Evolutionary conservation across 371 early-diverging fungal genomes (phyloP), one percentile per base, ranked within the genome.

Genomic region (Conidiobolus incongruus): DNA sequence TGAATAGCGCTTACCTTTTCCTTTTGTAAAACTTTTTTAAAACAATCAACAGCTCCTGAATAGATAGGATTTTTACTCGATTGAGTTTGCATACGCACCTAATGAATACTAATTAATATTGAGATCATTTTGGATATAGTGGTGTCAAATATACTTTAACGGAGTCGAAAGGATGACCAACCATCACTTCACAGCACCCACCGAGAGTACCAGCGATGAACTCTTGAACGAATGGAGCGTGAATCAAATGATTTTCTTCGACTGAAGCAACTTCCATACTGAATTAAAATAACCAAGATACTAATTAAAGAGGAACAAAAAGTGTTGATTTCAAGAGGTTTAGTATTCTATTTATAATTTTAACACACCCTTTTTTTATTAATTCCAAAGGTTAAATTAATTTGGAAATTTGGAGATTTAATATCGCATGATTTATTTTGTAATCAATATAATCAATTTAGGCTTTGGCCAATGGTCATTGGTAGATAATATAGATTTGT

Each of bases 1-100:
- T 33, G 12, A n/a, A 6, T n/a, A 17, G 2, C 21, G 48, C 64
- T 44, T 66, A 75, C 73, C 13, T 84, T 84, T 60, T 87, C 85
- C 39, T 68, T 62, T 47, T 62, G 62, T n/a, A 84, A 45, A 4
- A 80, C 71, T 22, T 59, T 47, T 30, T 60, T 63, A 40, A 82
- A 57, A 52, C 83, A 82, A 50, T 82, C 74, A 58, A 78, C 63
- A 7, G 77, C 75, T 49, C 70, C 67, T 4, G 54, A 54, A 55
- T 81, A 86, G 30, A 70, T 63, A 21, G 80, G 72, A 19, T 75
- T 72, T 17, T 44, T 56, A 28, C 54, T 47, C 26, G 73, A 61
- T 47, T 79, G 75, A n/a, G 84, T 84, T 54, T 85, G 86, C 46
- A 88, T 58, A 35, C 81, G 73, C 32, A 87, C 80, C 63, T 70